phyloP scores from a whole-genome alignment of 768 basidiomycete species.

The Rhodosporidiobolus odoratus region DNA sequence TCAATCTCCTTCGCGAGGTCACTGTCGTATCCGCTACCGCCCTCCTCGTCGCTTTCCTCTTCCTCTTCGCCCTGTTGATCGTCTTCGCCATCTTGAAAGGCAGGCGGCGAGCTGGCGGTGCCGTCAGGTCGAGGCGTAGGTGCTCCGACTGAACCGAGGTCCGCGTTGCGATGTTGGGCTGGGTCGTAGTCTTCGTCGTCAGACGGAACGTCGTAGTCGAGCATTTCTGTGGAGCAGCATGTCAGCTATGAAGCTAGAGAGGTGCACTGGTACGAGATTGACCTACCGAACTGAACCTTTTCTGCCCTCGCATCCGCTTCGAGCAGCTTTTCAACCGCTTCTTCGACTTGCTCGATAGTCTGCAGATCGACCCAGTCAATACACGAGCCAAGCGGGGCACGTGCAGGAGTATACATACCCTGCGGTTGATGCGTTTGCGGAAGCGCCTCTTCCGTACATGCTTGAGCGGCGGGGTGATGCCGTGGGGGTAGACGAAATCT shows the following conservation, averaged over 20 bases:
- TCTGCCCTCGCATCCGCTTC: constrained; percentile 70
- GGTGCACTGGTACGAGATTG: neutral
- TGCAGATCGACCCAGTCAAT: too few relatives aligned
- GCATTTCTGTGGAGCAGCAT: constrained; percentile 56
- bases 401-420: constrained; percentile 55
- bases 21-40: constrained; percentile 78
- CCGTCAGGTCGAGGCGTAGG: constrained; percentile 65
- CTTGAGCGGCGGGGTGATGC: constrained; percentile 85
- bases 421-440: constrained; percentile 75
- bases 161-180: neutral
- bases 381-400: too few relatives aligned
- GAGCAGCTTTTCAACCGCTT: constrained; percentile 80
- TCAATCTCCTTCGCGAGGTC: constrained; percentile 84
- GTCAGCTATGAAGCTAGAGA: neutral
- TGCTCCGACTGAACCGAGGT: constrained; percentile 59
- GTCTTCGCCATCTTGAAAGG: constrained; percentile 53
- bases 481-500: constrained; percentile 96
- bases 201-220: constrained; percentile 59
- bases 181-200: constrained; percentile 35
- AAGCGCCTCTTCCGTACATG: constrained; percentile 87
- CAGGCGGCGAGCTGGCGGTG: constrained; percentile 58
- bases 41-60: constrained; percentile 60
- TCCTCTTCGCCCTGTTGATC: constrained; percentile 48
- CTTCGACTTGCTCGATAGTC: constrained; percentile 92
- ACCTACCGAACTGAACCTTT: constrained; percentile 69